phyloP scores from a whole-genome alignment of 148 eudicot genomes.

The Rhododendron mucronatum region DNA sequence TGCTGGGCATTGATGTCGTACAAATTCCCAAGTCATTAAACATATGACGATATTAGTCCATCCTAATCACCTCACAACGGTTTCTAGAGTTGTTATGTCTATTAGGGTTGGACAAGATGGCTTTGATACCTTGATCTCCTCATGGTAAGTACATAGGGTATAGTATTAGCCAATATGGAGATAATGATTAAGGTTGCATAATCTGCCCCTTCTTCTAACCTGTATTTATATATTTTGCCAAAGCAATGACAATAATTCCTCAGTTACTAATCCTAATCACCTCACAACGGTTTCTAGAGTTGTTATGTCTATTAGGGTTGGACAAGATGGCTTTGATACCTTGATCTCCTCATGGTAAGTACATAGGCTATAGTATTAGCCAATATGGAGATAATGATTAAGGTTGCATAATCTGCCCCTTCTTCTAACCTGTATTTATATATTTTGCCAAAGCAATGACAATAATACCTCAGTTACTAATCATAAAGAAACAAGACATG shows the following conservation, averaged over 20 bases:
- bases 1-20: neutral
- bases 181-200: neutral
- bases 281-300: no score
- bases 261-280: neutral
- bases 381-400: neutral
- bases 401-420: neutral
- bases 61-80: neutral
- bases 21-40: neutral
- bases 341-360: neutral
- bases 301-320: no score
- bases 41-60: neutral
- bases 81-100: no score
- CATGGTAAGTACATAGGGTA: neutral
- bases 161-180: neutral
- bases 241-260: no score
- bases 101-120: no score
- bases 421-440: neutral
- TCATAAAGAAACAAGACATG: no score
- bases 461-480: no score
- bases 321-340: no score
- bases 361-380: neutral
- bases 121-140: neutral
- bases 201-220: neutral
- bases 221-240: neutral
- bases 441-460: neutral